Base-by-base conservation (phyloP, 2,329 filamentous ascomycete genomes). In the Colletotrichum trifolii region DNA sequence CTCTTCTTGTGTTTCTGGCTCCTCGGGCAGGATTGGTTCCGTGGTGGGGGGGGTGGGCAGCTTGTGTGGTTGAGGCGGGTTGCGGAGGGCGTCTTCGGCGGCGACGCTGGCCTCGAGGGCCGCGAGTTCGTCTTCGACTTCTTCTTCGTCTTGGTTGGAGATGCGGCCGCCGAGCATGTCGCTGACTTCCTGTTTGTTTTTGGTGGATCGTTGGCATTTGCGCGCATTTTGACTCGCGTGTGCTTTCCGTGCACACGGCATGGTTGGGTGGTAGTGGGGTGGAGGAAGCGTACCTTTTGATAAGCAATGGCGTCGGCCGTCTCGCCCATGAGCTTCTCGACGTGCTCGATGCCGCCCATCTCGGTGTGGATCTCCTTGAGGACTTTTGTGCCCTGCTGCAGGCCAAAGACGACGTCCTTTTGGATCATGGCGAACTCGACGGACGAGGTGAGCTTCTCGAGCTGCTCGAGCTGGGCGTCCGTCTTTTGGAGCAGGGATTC, bases 361-460 rank as follows among this genome's bases (percentile, higher is more conserved):
- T 99, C 95, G 72, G 87, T 88, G 76, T 98, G 91, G 64, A 99
- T 98, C 77, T 96, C 91, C 75, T 92, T 89, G 66, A 99, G 83
- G 40, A 98, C 96, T 68, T 86, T 87, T 0, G 94, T 97, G 45
- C 95, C 95, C 82, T 97, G 94, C 78, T 96, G 91, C 72, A 99
- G 78, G 0, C 96, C 96, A 78, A 92, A 97, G 4, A 99, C 76
- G 42, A 99, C 91, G 81, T 98, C 96, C 81, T 97, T 98, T 77
- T 98, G 95, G 70, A 99, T 96, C 34, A 95, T 87, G 43, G 96
- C 93, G 79, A 99, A 99, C 80, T 99, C 96, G 73, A 99, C 94
- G 75, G 89, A 94, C 60, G 88, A 88, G 8, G 93, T 96, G 70
- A 99, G 82, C 74, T 93, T 89, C 82, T 99, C 94, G 17, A 99